These are phyloP conservation scores for Porcisia hertigi DNA, from an alignment of 208 protist species.

Conservation along the genomic window DNA sequence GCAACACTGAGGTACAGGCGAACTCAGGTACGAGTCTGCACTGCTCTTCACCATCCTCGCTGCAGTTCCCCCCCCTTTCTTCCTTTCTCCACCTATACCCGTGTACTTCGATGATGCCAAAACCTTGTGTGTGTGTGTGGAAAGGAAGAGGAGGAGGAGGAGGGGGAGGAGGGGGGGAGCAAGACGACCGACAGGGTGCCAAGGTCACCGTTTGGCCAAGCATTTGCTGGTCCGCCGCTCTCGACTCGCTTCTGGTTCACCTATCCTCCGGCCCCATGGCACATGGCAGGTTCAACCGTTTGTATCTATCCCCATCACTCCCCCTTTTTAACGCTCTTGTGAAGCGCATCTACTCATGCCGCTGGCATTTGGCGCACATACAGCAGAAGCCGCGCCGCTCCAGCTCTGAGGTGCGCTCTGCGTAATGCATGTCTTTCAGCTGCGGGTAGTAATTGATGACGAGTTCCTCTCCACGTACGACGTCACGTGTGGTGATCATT, in stretches of 20 bases:
- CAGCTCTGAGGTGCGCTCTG: constrained; percentile 60
- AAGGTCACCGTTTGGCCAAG: background rate
- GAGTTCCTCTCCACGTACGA: constrained; percentile 62
- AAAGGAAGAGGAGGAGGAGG: background rate
- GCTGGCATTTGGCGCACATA: constrained; percentile 51
- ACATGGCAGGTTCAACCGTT: too few relatives aligned
- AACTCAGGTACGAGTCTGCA: too few relatives aligned
- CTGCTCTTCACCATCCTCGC: too few relatives aligned
- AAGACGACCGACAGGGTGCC: background rate
- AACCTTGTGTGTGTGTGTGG: background rate
- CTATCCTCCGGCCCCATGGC: background rate
- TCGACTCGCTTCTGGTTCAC: background rate
- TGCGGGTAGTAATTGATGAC: constrained; percentile 82
- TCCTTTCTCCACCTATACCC: too few relatives aligned
- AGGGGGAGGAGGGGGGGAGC: background rate
- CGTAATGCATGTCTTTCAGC: constrained; percentile 55
- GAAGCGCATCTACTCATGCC: constrained; percentile 8
- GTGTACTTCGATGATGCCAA: too few relatives aligned
- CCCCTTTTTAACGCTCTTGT: background rate
- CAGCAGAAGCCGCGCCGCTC: constrained; percentile 57
- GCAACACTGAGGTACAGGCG: too few relatives aligned
- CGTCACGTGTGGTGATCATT: constrained; percentile 52
- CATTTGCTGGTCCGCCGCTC: background rate
- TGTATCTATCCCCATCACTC: background rate
- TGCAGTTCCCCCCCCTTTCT: too few relatives aligned